These are phyloP conservation scores for Mediolabrus comicus DNA, from an alignment of 108 stramenopile species.

Conservation along the genomic window DNA sequence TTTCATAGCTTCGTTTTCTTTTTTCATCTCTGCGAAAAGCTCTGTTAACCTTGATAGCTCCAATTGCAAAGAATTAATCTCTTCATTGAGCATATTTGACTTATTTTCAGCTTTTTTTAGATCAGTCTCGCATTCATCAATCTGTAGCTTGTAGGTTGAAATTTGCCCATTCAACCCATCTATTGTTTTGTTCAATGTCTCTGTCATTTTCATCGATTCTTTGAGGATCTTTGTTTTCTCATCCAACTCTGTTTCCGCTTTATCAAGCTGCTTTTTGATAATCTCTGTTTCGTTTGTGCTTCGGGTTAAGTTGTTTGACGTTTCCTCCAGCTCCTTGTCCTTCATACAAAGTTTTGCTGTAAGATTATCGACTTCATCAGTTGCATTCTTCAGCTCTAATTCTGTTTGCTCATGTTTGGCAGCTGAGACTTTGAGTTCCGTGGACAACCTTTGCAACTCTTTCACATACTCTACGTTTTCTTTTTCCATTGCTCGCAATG, in stretches of 20 bases:
- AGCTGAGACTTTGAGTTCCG: neutral
- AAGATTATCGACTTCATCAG: neutral
- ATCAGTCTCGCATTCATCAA: neutral
- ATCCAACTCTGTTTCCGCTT: neutral
- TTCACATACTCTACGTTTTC: conserved; percentile 1
- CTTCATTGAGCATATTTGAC: neutral
- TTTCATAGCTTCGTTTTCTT: neutral
- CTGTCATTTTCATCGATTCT: conserved; percentile 1
- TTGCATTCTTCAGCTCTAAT: conserved; percentile 7
- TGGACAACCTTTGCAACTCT: conserved; percentile 4
- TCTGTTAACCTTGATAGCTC: neutral
- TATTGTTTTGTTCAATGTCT: neutral
- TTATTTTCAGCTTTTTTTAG: conserved; percentile 3
- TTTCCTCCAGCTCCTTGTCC: neutral
- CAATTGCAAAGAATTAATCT: neutral
- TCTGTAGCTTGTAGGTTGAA: conserved; percentile 3
- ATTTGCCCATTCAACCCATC: neutral
- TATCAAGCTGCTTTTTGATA: conserved; percentile 1
- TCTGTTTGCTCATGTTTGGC: neutral
- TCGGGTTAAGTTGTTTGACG: neutral
- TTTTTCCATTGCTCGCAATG: neutral
- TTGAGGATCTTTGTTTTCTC: neutral
- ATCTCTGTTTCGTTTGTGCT: neutral
- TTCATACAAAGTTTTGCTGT: neutral
- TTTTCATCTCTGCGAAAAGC: neutral